Evolutionary conservation across 208 protist genomes (phyloP), one percentile per base, ranked within the genome.

Genomic region (Novymonas esmeraldas): DNA sequence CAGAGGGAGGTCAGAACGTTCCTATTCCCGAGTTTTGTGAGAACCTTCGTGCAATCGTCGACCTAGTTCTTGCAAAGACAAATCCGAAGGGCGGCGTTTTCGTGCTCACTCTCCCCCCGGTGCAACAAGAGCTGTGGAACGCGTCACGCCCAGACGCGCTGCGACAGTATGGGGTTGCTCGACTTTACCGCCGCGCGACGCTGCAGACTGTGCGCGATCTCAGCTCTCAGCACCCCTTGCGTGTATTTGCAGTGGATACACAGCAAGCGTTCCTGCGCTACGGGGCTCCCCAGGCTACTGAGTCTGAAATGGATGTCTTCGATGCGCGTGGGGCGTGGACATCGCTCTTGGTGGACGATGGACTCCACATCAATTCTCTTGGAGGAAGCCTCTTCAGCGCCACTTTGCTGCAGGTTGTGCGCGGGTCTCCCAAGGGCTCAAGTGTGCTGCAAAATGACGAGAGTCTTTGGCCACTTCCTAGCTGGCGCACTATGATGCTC

Each of bases 81-180:
- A 36, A 61, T 22, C 77, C 80, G 22, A 48, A 79, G 20, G 78
- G 73, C 20, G 75, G 84, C 41, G 61, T 90, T 3, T 83, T 84
- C 57, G 66, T 85, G 14, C 38, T 84, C 16, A 82, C 77, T 2
- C 74, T 77, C 26, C 79, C 83, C 26, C 79, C 77, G 7, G 26
- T 85, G 4, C 31, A 84, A 24, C 76, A 73, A 36, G 33, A 78
- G 34, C 38, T 38, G 31, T 75, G 76, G 57, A 66, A 70, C 36
- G 42, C 22, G 2, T 0, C 2, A 29, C n/a, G 45, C n/a, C 18
- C 61, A 0, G 49, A 50, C 5, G 16, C 38, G 22, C 20, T n/a
- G 5, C 69, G 65, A 26, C 51, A 41, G 13, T 59, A 76, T 59
- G 46, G 58, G 7, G 69, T 44, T 14, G 33, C 69, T 6, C 72